Evolutionary conservation across 108 stramenopile species (phyloP).

Genomic region (Heterococcus sp.): DNA sequence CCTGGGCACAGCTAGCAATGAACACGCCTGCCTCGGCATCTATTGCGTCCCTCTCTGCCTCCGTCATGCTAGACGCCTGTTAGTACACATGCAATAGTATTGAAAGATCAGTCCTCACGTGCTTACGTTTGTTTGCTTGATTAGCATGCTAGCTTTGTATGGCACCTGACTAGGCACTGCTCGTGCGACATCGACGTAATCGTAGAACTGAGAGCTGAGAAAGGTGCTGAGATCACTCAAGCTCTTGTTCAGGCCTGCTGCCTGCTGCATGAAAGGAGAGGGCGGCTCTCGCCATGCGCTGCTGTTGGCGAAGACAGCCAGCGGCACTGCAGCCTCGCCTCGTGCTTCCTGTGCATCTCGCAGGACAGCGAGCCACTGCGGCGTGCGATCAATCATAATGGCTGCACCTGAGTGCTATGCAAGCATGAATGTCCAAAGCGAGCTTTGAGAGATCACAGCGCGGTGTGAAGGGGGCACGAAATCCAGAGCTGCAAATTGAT

Average conservation of each 20-base stretch:
- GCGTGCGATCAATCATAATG: no score
- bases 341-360: no score
- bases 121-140: no score
- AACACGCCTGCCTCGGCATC: not conserved
- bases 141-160: not conserved
- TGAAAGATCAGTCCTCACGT: no score
- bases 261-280: constrained; percentile 7
- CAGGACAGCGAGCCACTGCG: no score
- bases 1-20: not conserved
- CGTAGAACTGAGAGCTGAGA: constrained; percentile 21
- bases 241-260: constrained; percentile 27
- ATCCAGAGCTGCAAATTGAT: no score
- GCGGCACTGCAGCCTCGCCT: no score
- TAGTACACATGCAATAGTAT: not conserved
- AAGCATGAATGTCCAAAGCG: no score
- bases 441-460: no score
- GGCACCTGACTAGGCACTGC: constrained; percentile 23
- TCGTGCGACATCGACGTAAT: constrained; percentile 29
- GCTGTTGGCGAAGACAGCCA: no score
- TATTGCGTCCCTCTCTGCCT: not conserved
- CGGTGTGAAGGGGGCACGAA: no score
- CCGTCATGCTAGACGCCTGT: not conserved
- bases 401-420: no score
- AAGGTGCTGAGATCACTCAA: constrained; percentile 25
- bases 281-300: not conserved